Base-by-base conservation (phyloP, 108 stramenopile species). In the Cyclotella baltica region DNA sequence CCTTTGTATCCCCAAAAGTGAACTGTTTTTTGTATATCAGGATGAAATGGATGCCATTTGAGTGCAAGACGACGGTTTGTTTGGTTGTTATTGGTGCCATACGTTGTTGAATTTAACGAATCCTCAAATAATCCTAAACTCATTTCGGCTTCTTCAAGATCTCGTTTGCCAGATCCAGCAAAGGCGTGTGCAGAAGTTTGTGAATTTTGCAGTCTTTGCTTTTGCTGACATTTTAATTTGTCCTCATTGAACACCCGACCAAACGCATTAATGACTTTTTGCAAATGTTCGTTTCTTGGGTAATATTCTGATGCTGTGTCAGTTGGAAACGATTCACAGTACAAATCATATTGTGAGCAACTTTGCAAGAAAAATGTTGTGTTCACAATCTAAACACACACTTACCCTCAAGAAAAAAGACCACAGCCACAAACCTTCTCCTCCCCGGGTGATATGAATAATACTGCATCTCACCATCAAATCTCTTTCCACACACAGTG, bases 391-490 rank as follows among this genome's bases (percentile, higher is more conserved):
- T n/a, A 66, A 8, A 70, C 19, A 33, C 30, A 19, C 0, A 61
- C 68, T 69, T 33, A 77, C 76, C 76, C 16, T 83, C 75, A 18
- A 83, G 56, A 38, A 83, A 83, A 47, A 76, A 83, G 70, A 59
- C 63, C 15, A 83, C 75, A 28, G 81, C 81, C 63, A 83, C 46
- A 58, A 83, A 83, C 34, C 64, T 19, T 33, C 68, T 75, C 34
- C 85, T 63, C 8, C 50, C 61, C 3, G 85, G 82, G 70, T 90
- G 83, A 30, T 89, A 76, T 38, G 89, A 85, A 62, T 80, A 90
- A 18, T 93, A 87, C 70, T 95, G 94, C 86, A 92, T 90, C 46
- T 95, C 94, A 23, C 81, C 94, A 67, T 91, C 94, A 74, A 88
- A 93, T 19, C 63, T 46, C 58, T 85, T 65, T 16, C 92, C 92